Evolutionary conservation across 108 stramenopile species (phyloP), one percentile per base, ranked within the genome.

Genomic region (Cyclotella choctawhatcheeana): DNA sequence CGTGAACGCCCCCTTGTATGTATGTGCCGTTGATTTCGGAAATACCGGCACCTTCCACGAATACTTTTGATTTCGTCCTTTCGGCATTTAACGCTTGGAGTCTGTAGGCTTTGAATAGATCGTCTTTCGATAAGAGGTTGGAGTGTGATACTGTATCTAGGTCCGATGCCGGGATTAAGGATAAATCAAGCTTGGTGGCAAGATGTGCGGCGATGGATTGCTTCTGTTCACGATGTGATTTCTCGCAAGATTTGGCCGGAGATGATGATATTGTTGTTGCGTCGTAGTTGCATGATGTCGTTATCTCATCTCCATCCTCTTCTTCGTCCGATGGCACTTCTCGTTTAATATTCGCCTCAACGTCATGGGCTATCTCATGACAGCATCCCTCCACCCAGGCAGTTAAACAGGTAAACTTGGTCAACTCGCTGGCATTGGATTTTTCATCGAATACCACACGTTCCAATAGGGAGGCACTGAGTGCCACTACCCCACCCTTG

Each of bases 21-120:
- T 95, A 97, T 0, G 67, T 63, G 3, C 96, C 96, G 80, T 94
- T 93, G 21, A 92, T 87, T 25, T 71, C 89, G 1, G 67, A 51
- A 13, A 84, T 56, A 13, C 96, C 96, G 17, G 96, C 96, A 29
- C 88, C 87, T 68, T 85, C 76, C 3, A 96, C 85, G 22, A 82
- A 61, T n/a, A 92, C 79, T 51, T 74, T 73, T 44, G 77, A 71
- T 51, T 78, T 78, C 64, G 77, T 71, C 20, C 64, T 64, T 53
- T 78, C 77, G 33, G 77, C 77, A 78, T 67, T 78, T 25, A 78
- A 44, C 31, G 77, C 77, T 21, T 78, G 77, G 0, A 78, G 65
- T 14, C 77, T 69, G 50, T 78, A 78, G 34, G 77, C 77, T 67
- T 67, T 63, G 37, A 45, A 78, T 34, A 78, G 65, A 31, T 71